These are phyloP conservation scores for Penicillium fimorum DNA, from an alignment of 495 filamentous ascomycete species.

Conservation along the genomic window DNA sequence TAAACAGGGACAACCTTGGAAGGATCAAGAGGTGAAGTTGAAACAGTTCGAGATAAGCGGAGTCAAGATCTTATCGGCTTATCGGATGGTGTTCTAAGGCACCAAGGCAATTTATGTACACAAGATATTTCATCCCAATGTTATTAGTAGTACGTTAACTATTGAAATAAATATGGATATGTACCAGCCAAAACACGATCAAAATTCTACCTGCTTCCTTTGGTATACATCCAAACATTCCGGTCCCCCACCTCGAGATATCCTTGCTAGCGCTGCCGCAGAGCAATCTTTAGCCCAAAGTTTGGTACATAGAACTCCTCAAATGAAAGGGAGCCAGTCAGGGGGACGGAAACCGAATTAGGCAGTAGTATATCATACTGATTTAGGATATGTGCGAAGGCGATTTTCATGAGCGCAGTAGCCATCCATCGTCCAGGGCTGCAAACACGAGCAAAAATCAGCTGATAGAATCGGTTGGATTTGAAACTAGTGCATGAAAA, in stretches of 20 bases:
- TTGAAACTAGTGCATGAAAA: conserved; percentile 15
- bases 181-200: not conserved
- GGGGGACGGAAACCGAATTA: conserved; percentile 5
- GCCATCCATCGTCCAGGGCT: conserved; percentile 59
- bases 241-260: not conserved
- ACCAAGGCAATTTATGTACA: not conserved
- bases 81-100: not conserved
- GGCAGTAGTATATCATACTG: conserved; percentile 46
- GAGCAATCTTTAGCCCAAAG: conserved; percentile 21
- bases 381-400: conserved; percentile 47
- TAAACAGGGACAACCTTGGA: too few species aligned
- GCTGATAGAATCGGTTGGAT: conserved; percentile 16
- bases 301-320: conserved; percentile 32
- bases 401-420: conserved; percentile 51
- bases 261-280: conserved; percentile 11
- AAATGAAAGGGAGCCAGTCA: conserved; percentile 26
- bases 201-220: not conserved
- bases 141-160: not conserved
- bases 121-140: not conserved
- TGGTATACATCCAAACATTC: not conserved
- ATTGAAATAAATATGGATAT: not conserved
- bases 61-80: not conserved
- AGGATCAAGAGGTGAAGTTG: not conserved
- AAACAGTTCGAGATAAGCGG: not conserved
- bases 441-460: conserved; percentile 17